Evolutionary conservation across 768 basidiomycete genomes (phyloP), one percentile per base, ranked within the genome.

Genomic region (Collybia mongolica): DNA sequence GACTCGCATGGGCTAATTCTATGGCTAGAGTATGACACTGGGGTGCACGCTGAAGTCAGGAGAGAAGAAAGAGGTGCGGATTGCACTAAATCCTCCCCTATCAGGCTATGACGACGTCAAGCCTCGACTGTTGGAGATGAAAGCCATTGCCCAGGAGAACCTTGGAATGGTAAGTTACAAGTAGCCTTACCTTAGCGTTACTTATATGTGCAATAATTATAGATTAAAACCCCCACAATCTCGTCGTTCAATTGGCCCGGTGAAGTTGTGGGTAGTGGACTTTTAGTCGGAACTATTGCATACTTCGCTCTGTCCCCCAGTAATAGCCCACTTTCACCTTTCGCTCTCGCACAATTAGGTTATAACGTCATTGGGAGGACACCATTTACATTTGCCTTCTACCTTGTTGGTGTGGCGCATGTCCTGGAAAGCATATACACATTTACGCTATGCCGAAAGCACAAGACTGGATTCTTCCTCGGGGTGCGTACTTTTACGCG

Each of bases 71-170:
- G 72, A 72, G 7, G 79, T 85, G 0, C 65, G 60, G 2, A 75
- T 93, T 17, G 65, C 70, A 4, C 82, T 93, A 41, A 80, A 88
- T 18, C 91, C 91, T 0, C 88, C 86, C 2, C 70, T 93, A 24
- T 57, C 70, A 3, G 83, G 85, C 0, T 92, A 92, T 59, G 86
- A 89, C 1, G 90, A 90, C 29, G 89, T 93, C 20, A 91, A 90
- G 60, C 88, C 88, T 2, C 81, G 90, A 7, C 64, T 93, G 19
- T 67, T 92, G 18, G 74, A 81, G 48, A 93, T 92, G 90, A 91
- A 90, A 60, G 82, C 82, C 0, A 74, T 88, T 20, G 87, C 90
- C 0, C 87, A 92, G 60, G 88, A 88, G 61, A 77, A 81, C 1
- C 76, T 93, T 15, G 90, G 90, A 22, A 90, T 88, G 86, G 89